Evolutionary conservation across 106 monocot species (phyloP).

Genomic region (Allium cepa): DNA sequence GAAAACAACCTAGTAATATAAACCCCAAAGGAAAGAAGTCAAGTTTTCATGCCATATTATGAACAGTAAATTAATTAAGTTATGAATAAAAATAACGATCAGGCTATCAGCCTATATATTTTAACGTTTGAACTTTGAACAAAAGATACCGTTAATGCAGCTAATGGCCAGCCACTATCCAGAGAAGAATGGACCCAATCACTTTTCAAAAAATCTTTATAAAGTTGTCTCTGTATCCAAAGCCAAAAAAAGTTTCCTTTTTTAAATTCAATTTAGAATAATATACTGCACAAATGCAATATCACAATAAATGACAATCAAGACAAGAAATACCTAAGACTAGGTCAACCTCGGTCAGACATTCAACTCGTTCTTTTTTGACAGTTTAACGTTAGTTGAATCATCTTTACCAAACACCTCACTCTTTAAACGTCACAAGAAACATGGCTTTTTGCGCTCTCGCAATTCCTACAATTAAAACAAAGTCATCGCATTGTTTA

Average conservation of each 20-base stretch:
- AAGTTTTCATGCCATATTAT: background rate
- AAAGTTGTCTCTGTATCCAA: slow-evolving; percentile 75
- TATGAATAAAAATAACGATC: background rate
- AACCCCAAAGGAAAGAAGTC: background rate
- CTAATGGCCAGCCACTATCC: slow-evolving; percentile 71
- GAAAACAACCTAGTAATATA: background rate
- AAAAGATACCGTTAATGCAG: slow-evolving; percentile 73
- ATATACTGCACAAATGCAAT: too few relatives aligned
- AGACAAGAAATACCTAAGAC: slow-evolving; percentile 46
- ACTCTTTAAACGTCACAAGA: slow-evolving; percentile 85
- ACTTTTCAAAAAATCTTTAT: slow-evolving; percentile 97
- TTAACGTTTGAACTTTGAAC: too few relatives aligned
- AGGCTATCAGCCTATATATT: too few relatives aligned
- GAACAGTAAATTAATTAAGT: background rate
- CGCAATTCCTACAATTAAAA: slow-evolving; percentile 56
- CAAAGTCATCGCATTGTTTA: background rate
- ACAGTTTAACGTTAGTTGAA: slow-evolving; percentile 29
- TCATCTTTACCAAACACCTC: slow-evolving; percentile 69
- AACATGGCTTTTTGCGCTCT: slow-evolving; percentile 86
- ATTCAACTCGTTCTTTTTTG: slow-evolving; percentile 87
- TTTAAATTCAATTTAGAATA: too few relatives aligned
- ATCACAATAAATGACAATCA: background rate
- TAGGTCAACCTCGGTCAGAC: slow-evolving; percentile 78
- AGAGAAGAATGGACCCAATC: slow-evolving; percentile 63
- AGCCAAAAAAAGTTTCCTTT: background rate